These are phyloP conservation scores for Oryza glumipatula DNA, from an alignment of 176 grass and related monocot genomes.

Conservation along the genomic window DNA sequence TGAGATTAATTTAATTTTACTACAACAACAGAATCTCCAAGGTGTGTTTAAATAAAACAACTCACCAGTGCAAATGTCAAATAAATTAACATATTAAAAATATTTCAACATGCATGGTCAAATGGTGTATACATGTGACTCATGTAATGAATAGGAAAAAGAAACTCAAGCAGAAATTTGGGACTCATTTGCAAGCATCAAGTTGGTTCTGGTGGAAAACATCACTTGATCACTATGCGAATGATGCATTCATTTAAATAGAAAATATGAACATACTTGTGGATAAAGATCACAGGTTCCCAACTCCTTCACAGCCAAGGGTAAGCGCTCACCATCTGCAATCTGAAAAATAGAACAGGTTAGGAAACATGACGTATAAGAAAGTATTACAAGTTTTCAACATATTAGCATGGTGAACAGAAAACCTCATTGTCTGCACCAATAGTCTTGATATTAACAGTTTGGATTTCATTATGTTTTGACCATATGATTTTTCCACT, in stretches of 20 bases:
- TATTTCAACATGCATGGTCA: slow-evolving; percentile 13
- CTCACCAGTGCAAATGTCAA: neutral
- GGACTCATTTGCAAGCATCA: slow-evolving; percentile 11
- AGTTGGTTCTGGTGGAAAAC: neutral
- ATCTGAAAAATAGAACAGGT: slow-evolving; percentile 44
- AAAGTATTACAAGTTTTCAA: too few species aligned
- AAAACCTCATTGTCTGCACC: slow-evolving; percentile 76
- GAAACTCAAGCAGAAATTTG: neutral
- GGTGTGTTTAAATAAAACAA: slow-evolving; percentile 11
- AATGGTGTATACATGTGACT: slow-evolving; percentile 13
- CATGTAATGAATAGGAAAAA: neutral
- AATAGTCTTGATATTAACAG: slow-evolving; percentile 87
- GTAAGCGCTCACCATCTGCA: slow-evolving; percentile 78
- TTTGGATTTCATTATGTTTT: slow-evolving; percentile 91
- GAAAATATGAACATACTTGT: slow-evolving; percentile 62
- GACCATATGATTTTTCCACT: slow-evolving; percentile 74
- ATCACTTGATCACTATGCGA: slow-evolving; percentile 1
- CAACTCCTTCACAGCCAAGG: slow-evolving; percentile 85
- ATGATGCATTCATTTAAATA: slow-evolving; percentile 21
- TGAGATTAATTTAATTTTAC: neutral
- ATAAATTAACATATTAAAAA: neutral
- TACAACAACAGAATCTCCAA: slow-evolving; percentile 8
- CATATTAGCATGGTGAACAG: too few species aligned
- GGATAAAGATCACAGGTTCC: slow-evolving; percentile 93
- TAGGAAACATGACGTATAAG: too few species aligned